Evolutionary conservation across 1,284 basidiomycete species (phyloP).

Genomic region (Apiotrichum montevideense): DNA sequence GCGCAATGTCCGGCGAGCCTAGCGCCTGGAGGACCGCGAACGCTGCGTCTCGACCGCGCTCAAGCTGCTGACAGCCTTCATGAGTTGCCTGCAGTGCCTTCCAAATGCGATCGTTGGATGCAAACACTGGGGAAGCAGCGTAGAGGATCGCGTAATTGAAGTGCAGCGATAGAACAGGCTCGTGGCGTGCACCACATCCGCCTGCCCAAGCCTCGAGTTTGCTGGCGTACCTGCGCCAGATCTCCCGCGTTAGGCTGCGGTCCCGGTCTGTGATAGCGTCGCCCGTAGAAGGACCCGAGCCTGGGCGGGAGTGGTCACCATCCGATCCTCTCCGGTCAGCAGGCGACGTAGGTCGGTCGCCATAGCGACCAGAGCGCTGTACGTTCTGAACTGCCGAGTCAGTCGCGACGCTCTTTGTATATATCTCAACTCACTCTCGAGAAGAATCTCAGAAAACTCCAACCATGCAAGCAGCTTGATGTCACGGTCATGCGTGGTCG

Average conservation of each 20-base stretch:
- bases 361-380: slow-evolving; percentile 3
- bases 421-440: slow-evolving; percentile 28
- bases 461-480: slow-evolving; percentile 44
- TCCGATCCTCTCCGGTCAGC: not conserved
- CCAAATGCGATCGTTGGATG: slow-evolving; percentile 32
- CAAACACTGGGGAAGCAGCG: slow-evolving; percentile 36
- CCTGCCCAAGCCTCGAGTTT: slow-evolving; percentile 39
- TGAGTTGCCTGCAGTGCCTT: slow-evolving; percentile 28
- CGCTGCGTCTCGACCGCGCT: slow-evolving; percentile 41
- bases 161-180: slow-evolving; percentile 35
- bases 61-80: slow-evolving; percentile 39
- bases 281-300: not conserved
- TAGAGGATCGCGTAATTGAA: slow-evolving; percentile 41
- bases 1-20: slow-evolving; percentile 39
- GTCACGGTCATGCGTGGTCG: slow-evolving; percentile 39
- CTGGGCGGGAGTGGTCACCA: not conserved
- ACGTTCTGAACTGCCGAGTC: not conserved
- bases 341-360: not conserved
- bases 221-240: slow-evolving; percentile 26
- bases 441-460: slow-evolving; percentile 42
- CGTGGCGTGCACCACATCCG: slow-evolving; percentile 21
- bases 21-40: slow-evolving; percentile 39
- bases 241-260: slow-evolving; percentile 16
- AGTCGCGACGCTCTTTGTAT: not conserved
- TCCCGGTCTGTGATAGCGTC: slow-evolving; percentile 1